A percentile compares a stretch with the other conserved stretches of the same genome.
phyloP scores from a whole-genome alignment of 176 grass and related monocot species.

The Carex scoparia region DNA sequence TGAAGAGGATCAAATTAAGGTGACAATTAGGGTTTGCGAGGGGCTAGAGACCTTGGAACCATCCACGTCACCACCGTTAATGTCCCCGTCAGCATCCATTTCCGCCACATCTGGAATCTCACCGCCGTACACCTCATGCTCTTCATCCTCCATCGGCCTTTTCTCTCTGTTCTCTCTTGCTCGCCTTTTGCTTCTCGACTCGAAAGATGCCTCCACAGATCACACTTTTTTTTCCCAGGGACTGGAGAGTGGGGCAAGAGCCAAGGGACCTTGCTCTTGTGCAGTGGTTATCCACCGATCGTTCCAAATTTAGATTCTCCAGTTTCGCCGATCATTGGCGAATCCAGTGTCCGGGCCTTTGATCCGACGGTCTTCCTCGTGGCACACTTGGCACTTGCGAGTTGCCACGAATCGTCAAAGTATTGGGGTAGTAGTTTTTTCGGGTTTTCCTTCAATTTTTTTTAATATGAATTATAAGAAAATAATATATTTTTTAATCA shows the following conservation, averaged over 20 bases:
- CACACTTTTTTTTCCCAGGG: background rate
- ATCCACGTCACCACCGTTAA: constrained; percentile 12
- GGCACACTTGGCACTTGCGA: no score
- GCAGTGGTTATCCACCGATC: background rate
- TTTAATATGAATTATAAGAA: no score
- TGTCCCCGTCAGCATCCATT: constrained; percentile 37
- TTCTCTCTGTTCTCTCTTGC: background rate
- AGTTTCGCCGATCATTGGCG: background rate
- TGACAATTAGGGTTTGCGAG: constrained; percentile 4
- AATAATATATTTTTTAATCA: no score
- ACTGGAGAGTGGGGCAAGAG: background rate
- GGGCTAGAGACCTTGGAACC: constrained; percentile 9
- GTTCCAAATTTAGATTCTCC: background rate
- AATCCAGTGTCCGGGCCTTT: background rate
- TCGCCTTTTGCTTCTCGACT: background rate
- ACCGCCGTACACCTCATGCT: constrained; percentile 40
- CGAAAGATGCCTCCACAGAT: background rate
- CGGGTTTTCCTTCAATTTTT: no score
- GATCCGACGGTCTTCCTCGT: no score
- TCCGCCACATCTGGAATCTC: constrained; percentile 39
- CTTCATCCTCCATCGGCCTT: constrained; percentile 28
- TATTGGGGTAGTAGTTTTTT: no score
- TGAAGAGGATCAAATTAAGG: background rate
- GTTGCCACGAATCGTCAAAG: no score
- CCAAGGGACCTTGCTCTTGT: background rate